phyloP scores from a whole-genome alignment of 768 basidiomycete species.

The Mrakia gelida region DNA sequence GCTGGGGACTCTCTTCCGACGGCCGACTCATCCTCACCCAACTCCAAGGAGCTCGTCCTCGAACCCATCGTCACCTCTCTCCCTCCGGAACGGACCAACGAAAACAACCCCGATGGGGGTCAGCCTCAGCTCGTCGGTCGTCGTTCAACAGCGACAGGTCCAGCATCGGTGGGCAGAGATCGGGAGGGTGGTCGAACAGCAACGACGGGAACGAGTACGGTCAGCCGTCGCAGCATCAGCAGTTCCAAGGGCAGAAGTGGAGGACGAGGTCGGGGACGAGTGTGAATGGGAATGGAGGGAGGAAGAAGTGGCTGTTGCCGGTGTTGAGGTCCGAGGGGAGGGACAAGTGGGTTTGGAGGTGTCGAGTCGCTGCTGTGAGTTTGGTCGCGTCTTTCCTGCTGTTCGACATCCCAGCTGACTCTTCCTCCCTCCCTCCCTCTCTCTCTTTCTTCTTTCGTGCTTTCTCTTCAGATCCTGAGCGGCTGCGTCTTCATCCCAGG shows the following conservation, averaged over 20 bases:
- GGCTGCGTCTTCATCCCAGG: constrained; percentile 31
- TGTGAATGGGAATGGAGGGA: neutral
- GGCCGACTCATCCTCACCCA: constrained; percentile 21
- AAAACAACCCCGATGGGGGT: neutral
- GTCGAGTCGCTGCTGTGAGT: constrained; percentile 29
- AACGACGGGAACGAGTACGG: too few relatives aligned
- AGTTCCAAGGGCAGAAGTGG: neutral
- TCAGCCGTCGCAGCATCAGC: neutral
- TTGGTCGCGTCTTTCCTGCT: neutral
- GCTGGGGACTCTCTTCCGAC: constrained; percentile 30
- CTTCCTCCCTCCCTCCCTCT: neutral
- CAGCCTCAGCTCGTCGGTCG: constrained; percentile 2
- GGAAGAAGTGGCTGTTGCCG: constrained; percentile 28
- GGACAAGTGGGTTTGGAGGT: constrained; percentile 30
- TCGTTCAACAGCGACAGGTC: neutral
- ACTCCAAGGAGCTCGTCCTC: constrained; percentile 22
- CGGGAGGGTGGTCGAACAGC: neutral
- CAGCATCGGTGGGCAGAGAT: neutral
- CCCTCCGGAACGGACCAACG: neutral
- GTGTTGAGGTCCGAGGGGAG: constrained; percentile 17
- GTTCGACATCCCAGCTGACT: neutral
- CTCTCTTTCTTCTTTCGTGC: neutral
- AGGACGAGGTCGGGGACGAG: neutral
- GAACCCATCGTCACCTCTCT: neutral
- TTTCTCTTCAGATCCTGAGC: constrained; percentile 18